Conservation (phyloP, 2,329 filamentous ascomycete genomes). For the Chrysoporthe austroafricana region DNA sequence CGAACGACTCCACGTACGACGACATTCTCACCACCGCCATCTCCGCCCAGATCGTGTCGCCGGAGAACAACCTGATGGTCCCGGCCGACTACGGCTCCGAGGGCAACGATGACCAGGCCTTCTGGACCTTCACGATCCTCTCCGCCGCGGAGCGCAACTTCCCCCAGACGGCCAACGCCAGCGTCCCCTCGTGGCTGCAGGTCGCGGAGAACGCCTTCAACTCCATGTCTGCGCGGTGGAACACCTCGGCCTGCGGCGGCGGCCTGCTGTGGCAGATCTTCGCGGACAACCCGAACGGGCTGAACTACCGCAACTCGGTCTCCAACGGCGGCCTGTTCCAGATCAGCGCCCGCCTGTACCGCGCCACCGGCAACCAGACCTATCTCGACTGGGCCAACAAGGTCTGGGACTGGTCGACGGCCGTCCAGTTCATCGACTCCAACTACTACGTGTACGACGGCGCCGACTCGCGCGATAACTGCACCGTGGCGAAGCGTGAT, state of each 20-base stretch:
- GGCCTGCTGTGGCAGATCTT: slow-evolving; percentile 85
- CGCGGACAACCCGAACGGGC: slow-evolving; percentile 70
- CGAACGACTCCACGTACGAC: slow-evolving; percentile 65
- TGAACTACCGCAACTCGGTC: slow-evolving; percentile 82
- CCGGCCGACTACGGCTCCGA: slow-evolving; percentile 60
- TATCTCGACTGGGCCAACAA: slow-evolving; percentile 70
- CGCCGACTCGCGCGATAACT: slow-evolving; percentile 57
- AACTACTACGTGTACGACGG: slow-evolving; percentile 66
- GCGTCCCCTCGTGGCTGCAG: slow-evolving; percentile 65
- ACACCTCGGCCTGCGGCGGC: slow-evolving; percentile 67
- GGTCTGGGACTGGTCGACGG: slow-evolving; percentile 67
- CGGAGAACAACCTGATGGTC: slow-evolving; percentile 63
- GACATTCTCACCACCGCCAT: slow-evolving; percentile 62
- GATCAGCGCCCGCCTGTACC: slow-evolving; percentile 74
- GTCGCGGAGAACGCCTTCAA: slow-evolving; percentile 75
- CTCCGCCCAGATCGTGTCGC: slow-evolving; percentile 59
- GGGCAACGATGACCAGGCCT: slow-evolving; percentile 76
- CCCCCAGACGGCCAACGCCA: slow-evolving; percentile 57
- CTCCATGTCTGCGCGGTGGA: slow-evolving; percentile 71
- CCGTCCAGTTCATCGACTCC: slow-evolving; percentile 60
- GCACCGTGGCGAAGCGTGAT: slow-evolving; percentile 50
- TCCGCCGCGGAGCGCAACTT: slow-evolving; percentile 71
- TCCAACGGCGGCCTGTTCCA: slow-evolving; percentile 85
- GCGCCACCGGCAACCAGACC: slow-evolving; percentile 68
- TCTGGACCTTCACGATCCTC: slow-evolving; percentile 72